Evolutionary conservation across 225 moss, liverwort and hornwort genomes (phyloP).

Genomic region (Pseudoscleropodium purum): DNA sequence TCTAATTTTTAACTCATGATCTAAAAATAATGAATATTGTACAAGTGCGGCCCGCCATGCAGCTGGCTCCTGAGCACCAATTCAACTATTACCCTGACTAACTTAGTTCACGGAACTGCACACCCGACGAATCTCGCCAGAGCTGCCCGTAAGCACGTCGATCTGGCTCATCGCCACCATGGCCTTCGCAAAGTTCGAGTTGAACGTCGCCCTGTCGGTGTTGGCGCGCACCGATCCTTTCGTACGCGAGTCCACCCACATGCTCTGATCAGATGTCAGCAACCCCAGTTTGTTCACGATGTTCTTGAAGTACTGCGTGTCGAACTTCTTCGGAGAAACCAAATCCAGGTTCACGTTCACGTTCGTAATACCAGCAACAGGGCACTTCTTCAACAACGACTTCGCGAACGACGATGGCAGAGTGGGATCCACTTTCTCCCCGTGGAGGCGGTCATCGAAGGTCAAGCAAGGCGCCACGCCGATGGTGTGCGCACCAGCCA

Average conservation of each 20-base stretch:
- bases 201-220: background rate
- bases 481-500: too few relatives aligned
- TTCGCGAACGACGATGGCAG: background rate
- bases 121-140: background rate
- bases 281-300: background rate
- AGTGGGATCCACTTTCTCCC: background rate
- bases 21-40: background rate
- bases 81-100: background rate
- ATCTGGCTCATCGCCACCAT: background rate
- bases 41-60: background rate
- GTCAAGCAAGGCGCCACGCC: background rate
- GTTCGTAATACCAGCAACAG: background rate
- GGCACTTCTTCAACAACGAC: background rate
- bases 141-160: background rate
- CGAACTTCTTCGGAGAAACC: background rate
- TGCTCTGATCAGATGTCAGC: background rate
- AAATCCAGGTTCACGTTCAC: background rate
- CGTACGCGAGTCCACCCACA: background rate
- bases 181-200: background rate
- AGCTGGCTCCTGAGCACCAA: background rate
- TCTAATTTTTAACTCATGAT: background rate
- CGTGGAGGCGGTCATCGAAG: background rate
- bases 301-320: background rate
- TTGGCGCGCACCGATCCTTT: background rate
- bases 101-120: background rate